Conservation (phyloP, 1,284 basidiomycete genomes). For the Heliocybe sulcata region DNA sequence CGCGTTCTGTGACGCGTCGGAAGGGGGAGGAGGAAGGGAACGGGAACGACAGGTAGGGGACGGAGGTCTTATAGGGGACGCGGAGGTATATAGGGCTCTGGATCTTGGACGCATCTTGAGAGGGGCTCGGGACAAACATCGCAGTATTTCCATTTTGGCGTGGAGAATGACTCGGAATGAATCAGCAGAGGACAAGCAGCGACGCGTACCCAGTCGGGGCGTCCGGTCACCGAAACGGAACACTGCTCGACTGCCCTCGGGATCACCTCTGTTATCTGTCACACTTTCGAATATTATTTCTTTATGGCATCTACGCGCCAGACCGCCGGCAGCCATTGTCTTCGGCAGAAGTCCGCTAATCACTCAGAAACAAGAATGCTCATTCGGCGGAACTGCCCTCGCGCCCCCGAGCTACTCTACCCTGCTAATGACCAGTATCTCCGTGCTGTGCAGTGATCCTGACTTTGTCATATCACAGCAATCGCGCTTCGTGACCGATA, state of each 20-base stretch:
- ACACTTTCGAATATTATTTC: background rate
- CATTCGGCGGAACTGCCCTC: background rate
- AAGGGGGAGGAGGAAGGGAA: constrained; percentile 3
- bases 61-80: constrained; percentile 22
- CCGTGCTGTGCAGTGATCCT: constrained; percentile 8
- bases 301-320: background rate
- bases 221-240: background rate
- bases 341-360: background rate
- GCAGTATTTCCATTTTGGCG: constrained; percentile 12
- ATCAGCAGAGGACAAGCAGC: background rate
- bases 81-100: constrained; percentile 13
- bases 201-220: background rate
- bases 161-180: constrained; percentile 1
- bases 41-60: constrained; percentile 5
- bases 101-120: too few relatives aligned
- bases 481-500: constrained; percentile 65
- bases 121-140: constrained; percentile 14
- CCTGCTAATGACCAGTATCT: background rate
- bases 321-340: background rate
- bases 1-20: constrained; percentile 12
- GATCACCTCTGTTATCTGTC: constrained; percentile 1
- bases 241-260: background rate
- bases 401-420: background rate
- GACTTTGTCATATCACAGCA: constrained; percentile 45
- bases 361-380: background rate